These are phyloP conservation scores for Marsdenia floribunda DNA, from an alignment of 257 asterid genomes.

Conservation along the genomic window DNA sequence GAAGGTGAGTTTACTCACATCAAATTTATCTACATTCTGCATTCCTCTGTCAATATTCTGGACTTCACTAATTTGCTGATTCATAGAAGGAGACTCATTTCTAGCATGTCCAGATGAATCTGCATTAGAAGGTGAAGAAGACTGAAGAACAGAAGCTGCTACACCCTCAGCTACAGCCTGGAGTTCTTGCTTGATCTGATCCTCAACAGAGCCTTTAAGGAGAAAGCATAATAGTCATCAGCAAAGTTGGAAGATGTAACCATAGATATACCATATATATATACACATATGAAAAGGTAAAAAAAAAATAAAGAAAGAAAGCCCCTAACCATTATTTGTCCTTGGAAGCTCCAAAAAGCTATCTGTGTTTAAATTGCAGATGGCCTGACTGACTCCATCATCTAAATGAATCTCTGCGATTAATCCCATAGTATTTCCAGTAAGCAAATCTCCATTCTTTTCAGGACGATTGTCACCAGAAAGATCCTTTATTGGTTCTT, in stretches of 20 bases:
- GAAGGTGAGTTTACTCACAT: slow-evolving; percentile 39
- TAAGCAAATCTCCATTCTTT: slow-evolving; percentile 27
- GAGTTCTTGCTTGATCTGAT: slow-evolving; percentile 80
- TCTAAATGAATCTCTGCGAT: slow-evolving; percentile 33
- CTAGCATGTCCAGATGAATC: slow-evolving; percentile 35
- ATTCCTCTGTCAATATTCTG: slow-evolving; percentile 41
- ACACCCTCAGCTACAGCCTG: slow-evolving; percentile 95
- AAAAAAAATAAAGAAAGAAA: not conserved
- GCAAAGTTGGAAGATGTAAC: not conserved
- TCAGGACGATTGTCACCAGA: slow-evolving; percentile 28
- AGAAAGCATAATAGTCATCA: slow-evolving; percentile 16
- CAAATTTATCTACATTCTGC: slow-evolving; percentile 44
- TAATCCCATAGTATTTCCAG: slow-evolving; percentile 31
- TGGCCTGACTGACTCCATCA: slow-evolving; percentile 35
- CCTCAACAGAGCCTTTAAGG: slow-evolving; percentile 65
- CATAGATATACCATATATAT: not conserved
- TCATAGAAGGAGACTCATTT: slow-evolving; percentile 39
- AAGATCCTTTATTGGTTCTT: slow-evolving; percentile 47
- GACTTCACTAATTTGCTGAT: slow-evolving; percentile 37
- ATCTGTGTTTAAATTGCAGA: slow-evolving; percentile 41
- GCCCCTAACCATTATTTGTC: slow-evolving; percentile 49
- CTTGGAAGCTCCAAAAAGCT: slow-evolving; percentile 32
- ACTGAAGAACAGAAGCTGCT: slow-evolving; percentile 83
- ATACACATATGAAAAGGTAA: too few relatives aligned
- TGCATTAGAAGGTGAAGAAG: slow-evolving; percentile 47